These are phyloP conservation scores for Neostapfia colusana DNA, from an alignment of 176 grass and related monocot species.

Conservation along the genomic window DNA sequence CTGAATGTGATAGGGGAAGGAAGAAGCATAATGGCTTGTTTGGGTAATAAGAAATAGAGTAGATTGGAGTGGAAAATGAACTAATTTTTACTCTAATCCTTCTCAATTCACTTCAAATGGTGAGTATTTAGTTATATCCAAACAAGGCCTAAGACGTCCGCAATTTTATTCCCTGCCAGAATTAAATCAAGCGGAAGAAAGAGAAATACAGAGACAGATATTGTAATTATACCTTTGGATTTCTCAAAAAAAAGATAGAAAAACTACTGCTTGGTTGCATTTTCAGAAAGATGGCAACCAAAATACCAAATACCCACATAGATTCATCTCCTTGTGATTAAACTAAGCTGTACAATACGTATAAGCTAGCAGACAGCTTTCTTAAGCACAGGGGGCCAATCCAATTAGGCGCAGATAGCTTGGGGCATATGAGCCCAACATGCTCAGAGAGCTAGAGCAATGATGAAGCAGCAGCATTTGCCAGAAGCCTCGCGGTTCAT, in stretches of 20 bases:
- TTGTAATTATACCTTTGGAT: background rate
- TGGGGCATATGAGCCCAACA: background rate
- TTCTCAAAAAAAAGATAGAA: background rate
- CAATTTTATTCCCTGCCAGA: slow-evolving; percentile 22
- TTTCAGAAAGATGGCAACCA: slow-evolving; percentile 35
- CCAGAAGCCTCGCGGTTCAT: slow-evolving; percentile 14
- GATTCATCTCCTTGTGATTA: slow-evolving; percentile 19
- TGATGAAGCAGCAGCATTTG: background rate
- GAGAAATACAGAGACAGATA: slow-evolving; percentile 8
- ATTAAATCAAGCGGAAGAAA: background rate
- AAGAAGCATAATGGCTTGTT: too few relatives aligned
- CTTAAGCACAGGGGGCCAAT: slow-evolving; percentile 1
- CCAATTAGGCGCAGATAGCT: slow-evolving; percentile 7
- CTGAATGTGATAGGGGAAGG: too few relatives aligned
- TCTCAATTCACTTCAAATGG: too few relatives aligned
- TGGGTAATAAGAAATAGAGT: too few relatives aligned
- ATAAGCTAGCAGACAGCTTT: background rate
- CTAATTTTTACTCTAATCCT: too few relatives aligned
- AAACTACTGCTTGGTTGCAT: slow-evolving; percentile 19
- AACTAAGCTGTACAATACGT: slow-evolving; percentile 25
- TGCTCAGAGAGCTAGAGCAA: slow-evolving; percentile 3
- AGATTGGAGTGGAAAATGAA: too few relatives aligned
- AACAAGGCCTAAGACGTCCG: slow-evolving; percentile 3
- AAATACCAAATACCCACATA: slow-evolving; percentile 18
- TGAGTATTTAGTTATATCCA: too few relatives aligned